Base-by-base conservation (phyloP, 106 monocot species). In the Ottelia alismoides region DNA sequence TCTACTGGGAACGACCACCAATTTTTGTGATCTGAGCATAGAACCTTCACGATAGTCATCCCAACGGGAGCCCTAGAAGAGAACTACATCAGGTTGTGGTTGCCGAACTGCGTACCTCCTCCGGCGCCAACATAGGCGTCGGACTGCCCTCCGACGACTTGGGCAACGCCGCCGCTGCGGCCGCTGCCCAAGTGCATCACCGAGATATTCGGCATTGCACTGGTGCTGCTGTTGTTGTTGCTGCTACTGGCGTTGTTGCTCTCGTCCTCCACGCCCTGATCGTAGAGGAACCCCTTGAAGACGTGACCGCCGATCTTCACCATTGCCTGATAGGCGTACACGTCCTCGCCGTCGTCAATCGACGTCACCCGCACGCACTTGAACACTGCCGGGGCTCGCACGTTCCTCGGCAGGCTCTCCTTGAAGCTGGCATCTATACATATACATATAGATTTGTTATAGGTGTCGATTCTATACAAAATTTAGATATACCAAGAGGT, bases 331-430 rank as follows among this genome's bases (percentile, higher is more conserved):
- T 71, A 77, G 20, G 77, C 82, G 45, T 60, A 74, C 55, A 74
- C 70, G 57, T 80, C 85, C 51, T 80, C 80, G 0, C 85, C 85
- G 61, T 74, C 82, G 31, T 77, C 82, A 18, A 74, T 53, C 23
- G 70, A 59, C 27, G 70, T 68, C 47, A 83, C 77, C 11, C 70
- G 51, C 52, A 83, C 82, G 67, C 82, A 83, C 29, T 76, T 80
- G 74, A 85, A 85, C 50, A 80, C 64, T 18, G 85, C 85, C 60
- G 80, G 85, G 32, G 85, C 85, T 1, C 64, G 65, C n/a, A 85
- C 80, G n/a, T 85, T 76, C 49, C 76, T 49, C n/a, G 85, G 85
- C 26, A 80, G 28, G 44, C 49, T 31, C 30, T 75, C 74, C 35
- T 65, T 56, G 58, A 59, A 72, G 31, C 59, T 49, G 21, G 59